Evolutionary conservation across 2,329 filamentous ascomycete genomes (phyloP).

Genomic region (Alternaria longipes): DNA sequence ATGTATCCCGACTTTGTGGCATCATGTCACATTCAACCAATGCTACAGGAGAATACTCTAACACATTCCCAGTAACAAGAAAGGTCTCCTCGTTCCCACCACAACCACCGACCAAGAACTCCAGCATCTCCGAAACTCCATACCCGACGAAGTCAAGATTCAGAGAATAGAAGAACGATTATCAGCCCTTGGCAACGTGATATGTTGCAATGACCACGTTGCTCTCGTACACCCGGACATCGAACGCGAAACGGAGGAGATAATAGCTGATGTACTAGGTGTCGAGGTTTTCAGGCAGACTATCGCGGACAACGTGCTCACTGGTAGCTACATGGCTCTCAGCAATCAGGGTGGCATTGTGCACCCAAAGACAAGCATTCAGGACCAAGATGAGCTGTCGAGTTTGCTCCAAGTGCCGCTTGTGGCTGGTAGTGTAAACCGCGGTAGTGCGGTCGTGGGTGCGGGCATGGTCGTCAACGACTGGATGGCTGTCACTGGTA

Average conservation of each 20-base stretch:
- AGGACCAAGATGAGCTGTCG: constrained; percentile 97
- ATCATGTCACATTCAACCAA: background rate
- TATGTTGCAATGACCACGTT: constrained; percentile 95
- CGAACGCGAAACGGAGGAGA: constrained; percentile 98
- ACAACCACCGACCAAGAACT: constrained; percentile 98
- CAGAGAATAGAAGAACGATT: constrained; percentile 97
- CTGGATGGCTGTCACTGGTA: constrained; percentile 87
- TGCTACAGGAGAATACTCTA: background rate
- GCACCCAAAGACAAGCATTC: constrained; percentile 94
- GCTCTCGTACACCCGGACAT: constrained; percentile 95
- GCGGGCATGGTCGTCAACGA: constrained; percentile 97
- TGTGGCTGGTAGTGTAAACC: constrained; percentile 92
- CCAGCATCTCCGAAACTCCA: constrained; percentile 93
- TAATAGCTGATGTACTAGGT: constrained; percentile 91
- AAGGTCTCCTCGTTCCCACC: constrained; percentile 94
- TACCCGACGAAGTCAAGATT: constrained; percentile 91
- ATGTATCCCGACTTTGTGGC: constrained; percentile 42
- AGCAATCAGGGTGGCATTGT: constrained; percentile 97
- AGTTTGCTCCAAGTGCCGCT: constrained; percentile 94
- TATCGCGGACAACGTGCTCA: constrained; percentile 94
- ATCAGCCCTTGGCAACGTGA: constrained; percentile 95
- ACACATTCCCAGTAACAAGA: constrained; percentile 75
- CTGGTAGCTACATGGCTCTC: constrained; percentile 94
- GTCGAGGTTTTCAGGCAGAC: constrained; percentile 94
- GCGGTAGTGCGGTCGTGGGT: constrained; percentile 92